Evolutionary conservation across 495 filamentous ascomycete genomes (phyloP).

Genomic region (Opeltia flavorubescens): DNA sequence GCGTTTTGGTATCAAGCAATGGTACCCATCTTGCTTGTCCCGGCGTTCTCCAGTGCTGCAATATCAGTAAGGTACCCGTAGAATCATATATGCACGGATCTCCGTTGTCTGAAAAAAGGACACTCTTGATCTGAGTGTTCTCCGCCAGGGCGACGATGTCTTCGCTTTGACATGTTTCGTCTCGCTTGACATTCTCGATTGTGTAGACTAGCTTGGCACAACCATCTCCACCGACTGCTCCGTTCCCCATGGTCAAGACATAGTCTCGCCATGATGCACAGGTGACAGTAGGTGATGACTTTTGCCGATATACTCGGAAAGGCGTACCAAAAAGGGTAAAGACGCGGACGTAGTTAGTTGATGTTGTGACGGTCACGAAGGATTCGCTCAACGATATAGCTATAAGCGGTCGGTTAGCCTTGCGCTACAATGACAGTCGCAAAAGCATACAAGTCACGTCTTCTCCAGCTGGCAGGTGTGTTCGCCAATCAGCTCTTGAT

Average conservation of each 20-base stretch:
- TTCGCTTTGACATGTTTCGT: constrained; percentile 83
- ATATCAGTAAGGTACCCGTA: constrained; percentile 68
- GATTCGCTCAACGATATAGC: constrained; percentile 87
- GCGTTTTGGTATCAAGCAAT: constrained; percentile 69
- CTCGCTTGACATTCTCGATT: constrained; percentile 83
- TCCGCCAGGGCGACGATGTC: constrained; percentile 75
- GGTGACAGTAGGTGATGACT: constrained; percentile 75
- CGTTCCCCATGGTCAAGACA: constrained; percentile 85
- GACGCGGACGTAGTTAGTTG: constrained; percentile 72
- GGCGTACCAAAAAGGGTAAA: constrained; percentile 90
- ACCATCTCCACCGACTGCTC: constrained; percentile 66
- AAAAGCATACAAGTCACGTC: constrained; percentile 41
- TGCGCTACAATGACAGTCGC: background rate
- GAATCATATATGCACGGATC: constrained; percentile 93
- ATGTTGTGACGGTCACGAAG: constrained; percentile 77
- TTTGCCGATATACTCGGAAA: constrained; percentile 76
- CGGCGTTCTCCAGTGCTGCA: constrained; percentile 78
- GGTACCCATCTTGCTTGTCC: constrained; percentile 86
- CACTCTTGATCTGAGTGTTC: constrained; percentile 54
- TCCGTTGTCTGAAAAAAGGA: constrained; percentile 84
- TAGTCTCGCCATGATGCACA: constrained; percentile 92
- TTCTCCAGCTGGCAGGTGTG: constrained; percentile 67
- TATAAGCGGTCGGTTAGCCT: constrained; percentile 7
- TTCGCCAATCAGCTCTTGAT: constrained; percentile 78
- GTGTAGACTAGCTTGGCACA: constrained; percentile 64